Evolutionary conservation across 2,329 filamentous ascomycete genomes (phyloP), one percentile per base, ranked within the genome.

Genomic region (Alternaria consortialis): DNA sequence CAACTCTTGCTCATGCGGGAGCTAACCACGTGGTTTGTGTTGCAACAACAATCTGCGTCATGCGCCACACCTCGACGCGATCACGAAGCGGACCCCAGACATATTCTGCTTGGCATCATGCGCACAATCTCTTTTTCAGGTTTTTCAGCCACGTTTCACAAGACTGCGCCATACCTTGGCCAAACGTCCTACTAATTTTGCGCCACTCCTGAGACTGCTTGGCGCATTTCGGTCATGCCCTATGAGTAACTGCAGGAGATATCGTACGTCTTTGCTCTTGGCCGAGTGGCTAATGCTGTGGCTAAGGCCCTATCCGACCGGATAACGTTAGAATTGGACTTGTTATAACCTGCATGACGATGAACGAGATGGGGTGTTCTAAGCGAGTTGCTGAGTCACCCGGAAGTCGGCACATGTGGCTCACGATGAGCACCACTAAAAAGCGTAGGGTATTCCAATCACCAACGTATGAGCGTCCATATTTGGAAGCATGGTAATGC

Each of bases 51-150:
- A 46, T 34, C 17, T 42, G 47, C 47, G 53, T 62, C 60, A 61
- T 61, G 56, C 60, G 60, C 60, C 63, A 61, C 63, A 65, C 8
- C 57, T 47, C 50, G 50, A 52, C 48, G 34, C 42, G 44, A 46
- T 48, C 23, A 31, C 43, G 32, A 37, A 37, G 31, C 29, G 27
- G 40, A 44, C 13, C 51, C 34, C 31, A 46, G 37, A 15, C 39
- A 42, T 9, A 25, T 44, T 15, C 2, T 15, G 7, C 39, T 54
- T 62, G 60, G 54, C 59, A 50, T 56, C 31, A 61, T 52, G 43
- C 48, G 46, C 17, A 36, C 15, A 47, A 54, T 36, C 23, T 40
- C 23, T 27, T 27, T 25, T n/a, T 15, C 46, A 44, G 47, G 48
- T n/a, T 34, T 31, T n/a, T 29, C 52, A 58, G 48, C 58, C 54